Evolutionary conservation across 2,329 filamentous ascomycete genomes (phyloP).

Genomic region (Aspergillus chevalieri): DNA sequence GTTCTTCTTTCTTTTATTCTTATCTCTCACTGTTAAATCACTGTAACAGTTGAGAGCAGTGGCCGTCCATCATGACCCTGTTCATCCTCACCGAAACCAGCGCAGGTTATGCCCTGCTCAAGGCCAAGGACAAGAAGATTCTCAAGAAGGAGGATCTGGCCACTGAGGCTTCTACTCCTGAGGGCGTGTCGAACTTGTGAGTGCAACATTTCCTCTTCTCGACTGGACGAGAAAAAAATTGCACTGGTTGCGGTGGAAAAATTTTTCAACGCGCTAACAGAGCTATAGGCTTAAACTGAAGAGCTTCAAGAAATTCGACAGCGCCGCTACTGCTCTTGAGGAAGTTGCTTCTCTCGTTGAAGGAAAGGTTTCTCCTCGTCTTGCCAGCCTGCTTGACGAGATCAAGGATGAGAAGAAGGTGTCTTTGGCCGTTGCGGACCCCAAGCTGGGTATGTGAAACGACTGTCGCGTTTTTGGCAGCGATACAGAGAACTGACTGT

Average conservation of each 20-base stretch:
- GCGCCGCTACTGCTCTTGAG: constrained; percentile 79
- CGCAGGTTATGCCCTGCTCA: constrained; percentile 96
- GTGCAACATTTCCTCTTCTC: constrained; percentile 30
- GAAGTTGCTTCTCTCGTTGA: constrained; percentile 85
- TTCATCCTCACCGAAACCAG: constrained; percentile 93
- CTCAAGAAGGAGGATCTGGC: constrained; percentile 78
- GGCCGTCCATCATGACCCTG: constrained; percentile 63
- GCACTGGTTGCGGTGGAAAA: constrained; percentile 16
- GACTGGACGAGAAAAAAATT: constrained; percentile 3
- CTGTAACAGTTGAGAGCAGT: constrained; percentile 21
- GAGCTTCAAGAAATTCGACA: constrained; percentile 96
- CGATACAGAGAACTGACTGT: background rate
- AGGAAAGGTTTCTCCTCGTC: constrained; percentile 86
- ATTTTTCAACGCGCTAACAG: constrained; percentile 22
- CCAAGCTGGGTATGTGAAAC: constrained; percentile 62
- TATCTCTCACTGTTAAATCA: constrained; percentile 13
- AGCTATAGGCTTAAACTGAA: constrained; percentile 76
- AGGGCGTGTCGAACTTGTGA: constrained; percentile 81
- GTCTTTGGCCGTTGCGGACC: constrained; percentile 86
- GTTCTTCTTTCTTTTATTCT: constrained; percentile 16
- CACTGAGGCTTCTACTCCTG: constrained; percentile 68
- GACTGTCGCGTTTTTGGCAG: background rate
- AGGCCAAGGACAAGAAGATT: constrained; percentile 97
- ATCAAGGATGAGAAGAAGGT: constrained; percentile 98
- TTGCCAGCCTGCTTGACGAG: constrained; percentile 73